These are phyloP conservation scores for Ascochyta pisi DNA, from an alignment of 2,329 filamentous ascomycete species.

Conservation along the genomic window DNA sequence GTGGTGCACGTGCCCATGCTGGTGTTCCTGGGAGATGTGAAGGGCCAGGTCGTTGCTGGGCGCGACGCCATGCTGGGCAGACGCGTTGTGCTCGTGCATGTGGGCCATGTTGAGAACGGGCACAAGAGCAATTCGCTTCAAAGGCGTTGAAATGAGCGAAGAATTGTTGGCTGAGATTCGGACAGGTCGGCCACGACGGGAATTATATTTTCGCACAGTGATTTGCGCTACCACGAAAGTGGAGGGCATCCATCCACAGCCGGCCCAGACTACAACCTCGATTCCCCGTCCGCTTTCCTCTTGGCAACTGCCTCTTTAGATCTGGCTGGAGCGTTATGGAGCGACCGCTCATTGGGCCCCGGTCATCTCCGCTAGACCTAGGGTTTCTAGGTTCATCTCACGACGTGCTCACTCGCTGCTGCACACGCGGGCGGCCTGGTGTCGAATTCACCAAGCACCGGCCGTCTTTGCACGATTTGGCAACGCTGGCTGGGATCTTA, in stretches of 20 bases:
- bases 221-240: constrained; percentile 37
- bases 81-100: constrained; percentile 43
- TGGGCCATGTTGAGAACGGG: constrained; percentile 43
- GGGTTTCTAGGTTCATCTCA: constrained; percentile 20
- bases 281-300: constrained; percentile 26
- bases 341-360: constrained; percentile 36
- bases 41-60: constrained; percentile 48
- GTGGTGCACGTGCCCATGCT: constrained; percentile 50
- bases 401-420: constrained; percentile 32
- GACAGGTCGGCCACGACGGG: constrained; percentile 25
- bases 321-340: constrained; percentile 26
- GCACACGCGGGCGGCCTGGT: constrained; percentile 21
- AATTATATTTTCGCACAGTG: constrained; percentile 45
- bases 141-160: constrained; percentile 31
- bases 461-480: constrained; percentile 30
- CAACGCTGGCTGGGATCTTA: constrained; percentile 38
- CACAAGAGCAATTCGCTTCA: constrained; percentile 40
- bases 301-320: constrained; percentile 49
- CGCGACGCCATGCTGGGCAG: constrained; percentile 42
- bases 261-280: constrained; percentile 37
- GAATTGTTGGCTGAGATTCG: constrained; percentile 29
- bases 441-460: constrained; percentile 24
- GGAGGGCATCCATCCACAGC: constrained; percentile 33
- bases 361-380: constrained; percentile 41
- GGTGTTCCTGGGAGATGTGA: constrained; percentile 47